Evolutionary conservation across 305 asterid genomes (phyloP).

Genomic region (Nicotiana rustica): DNA sequence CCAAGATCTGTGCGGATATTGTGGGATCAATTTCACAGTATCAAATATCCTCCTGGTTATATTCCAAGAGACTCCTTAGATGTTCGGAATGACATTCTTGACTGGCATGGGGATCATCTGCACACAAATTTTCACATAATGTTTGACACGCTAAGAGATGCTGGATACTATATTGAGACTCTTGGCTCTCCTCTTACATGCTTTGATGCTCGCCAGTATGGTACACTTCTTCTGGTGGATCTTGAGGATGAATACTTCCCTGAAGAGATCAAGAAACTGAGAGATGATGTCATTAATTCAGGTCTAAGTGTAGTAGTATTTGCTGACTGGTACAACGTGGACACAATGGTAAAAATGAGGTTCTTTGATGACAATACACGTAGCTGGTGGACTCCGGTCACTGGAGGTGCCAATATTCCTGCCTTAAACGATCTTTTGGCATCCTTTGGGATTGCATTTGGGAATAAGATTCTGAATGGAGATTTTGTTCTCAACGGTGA

Average conservation of each 20-base stretch:
- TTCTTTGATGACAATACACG: conserved; percentile 96
- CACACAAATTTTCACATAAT: conserved; percentile 96
- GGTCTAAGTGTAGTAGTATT: conserved; percentile 90
- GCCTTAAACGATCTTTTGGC: conserved; percentile 94
- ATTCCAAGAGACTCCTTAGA: conserved; percentile 96
- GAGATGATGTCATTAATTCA: conserved; percentile 76
- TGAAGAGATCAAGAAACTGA: conserved; percentile 81
- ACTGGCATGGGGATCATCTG: conserved; percentile 99
- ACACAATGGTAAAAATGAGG: conserved; percentile 97
- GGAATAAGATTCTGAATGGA: conserved; percentile 95
- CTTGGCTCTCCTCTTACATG: conserved; percentile 98
- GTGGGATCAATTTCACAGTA: conserved; percentile 98
- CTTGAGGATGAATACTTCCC: conserved; percentile 93
- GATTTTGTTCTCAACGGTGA: conserved; percentile 91
- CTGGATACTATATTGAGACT: conserved; percentile 92
- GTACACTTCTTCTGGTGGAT: conserved; percentile 94
- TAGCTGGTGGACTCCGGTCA: conserved; percentile 99
- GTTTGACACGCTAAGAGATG: conserved; percentile 92
- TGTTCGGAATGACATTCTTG: conserved; percentile 94
- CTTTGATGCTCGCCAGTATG: conserved; percentile 92
- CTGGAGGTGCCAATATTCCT: conserved; percentile 97
- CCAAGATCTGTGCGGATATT: conserved; percentile 76
- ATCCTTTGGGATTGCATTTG: conserved; percentile 94
- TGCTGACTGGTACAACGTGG: conserved; percentile 99
- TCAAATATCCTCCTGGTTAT: conserved; percentile 98